phyloP scores from a whole-genome alignment of 106 monocot species.

The Chionographis japonica region DNA sequence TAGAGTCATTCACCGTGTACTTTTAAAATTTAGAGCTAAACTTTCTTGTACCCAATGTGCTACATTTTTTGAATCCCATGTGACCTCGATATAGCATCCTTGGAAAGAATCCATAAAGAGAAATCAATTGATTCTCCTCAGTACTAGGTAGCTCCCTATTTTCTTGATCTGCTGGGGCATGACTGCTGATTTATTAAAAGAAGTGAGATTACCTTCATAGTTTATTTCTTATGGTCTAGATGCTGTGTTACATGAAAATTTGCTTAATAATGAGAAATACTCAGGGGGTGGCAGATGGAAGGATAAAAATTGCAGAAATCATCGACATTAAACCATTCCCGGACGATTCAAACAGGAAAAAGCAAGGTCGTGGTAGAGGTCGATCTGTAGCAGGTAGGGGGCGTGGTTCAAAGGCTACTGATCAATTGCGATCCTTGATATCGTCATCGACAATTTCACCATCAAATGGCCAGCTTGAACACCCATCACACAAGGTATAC shows the following conservation, averaged over 20 bases:
- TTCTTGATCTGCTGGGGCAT: no score
- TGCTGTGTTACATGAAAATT: not conserved
- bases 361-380: conserved; percentile 80
- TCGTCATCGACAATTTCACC: conserved; percentile 16
- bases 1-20: no score
- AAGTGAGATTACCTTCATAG: no score
- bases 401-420: conserved; percentile 60
- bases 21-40: no score
- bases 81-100: no score
- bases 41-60: no score
- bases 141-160: no score
- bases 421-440: conserved; percentile 37
- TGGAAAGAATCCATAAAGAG: no score
- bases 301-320: conserved; percentile 27
- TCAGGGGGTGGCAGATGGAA: conserved; percentile 53
- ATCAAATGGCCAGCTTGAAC: conserved; percentile 75
- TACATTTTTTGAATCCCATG: no score
- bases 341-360: conserved; percentile 57
- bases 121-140: no score
- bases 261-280: conserved; percentile 5
- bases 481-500: conserved; percentile 45
- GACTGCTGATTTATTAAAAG: no score
- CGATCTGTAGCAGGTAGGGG: conserved; percentile 49
- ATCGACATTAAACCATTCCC: conserved; percentile 31
- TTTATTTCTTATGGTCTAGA: no score